phyloP scores from a whole-genome alignment of 805 yeast species.

The Schwanniomyces sp. region DNA sequence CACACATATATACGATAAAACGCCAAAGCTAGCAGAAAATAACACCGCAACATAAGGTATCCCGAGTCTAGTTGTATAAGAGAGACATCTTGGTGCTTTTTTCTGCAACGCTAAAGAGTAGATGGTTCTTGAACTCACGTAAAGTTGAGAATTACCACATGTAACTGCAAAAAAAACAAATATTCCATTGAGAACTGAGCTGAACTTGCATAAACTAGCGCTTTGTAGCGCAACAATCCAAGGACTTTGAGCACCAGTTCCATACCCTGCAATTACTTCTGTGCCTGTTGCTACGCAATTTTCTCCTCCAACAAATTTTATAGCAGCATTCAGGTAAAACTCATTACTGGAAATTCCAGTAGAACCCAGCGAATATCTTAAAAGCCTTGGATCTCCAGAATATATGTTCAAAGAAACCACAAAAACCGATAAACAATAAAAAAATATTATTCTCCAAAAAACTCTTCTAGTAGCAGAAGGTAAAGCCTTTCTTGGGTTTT shows the following conservation, averaged over 20 bases:
- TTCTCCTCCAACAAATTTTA: constrained; percentile 34
- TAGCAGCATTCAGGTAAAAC: constrained; percentile 25
- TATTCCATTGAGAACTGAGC: constrained; percentile 43
- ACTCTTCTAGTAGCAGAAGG: constrained; percentile 77
- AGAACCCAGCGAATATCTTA: constrained; percentile 49
- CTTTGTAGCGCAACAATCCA: constrained; percentile 46
- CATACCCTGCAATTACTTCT: constrained; percentile 29
- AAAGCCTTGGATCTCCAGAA: constrained; percentile 73
- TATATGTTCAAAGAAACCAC: constrained; percentile 71
- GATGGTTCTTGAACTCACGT: constrained; percentile 42
- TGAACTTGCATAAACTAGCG: constrained; percentile 33
- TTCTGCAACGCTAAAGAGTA: constrained; percentile 47
- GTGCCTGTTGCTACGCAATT: constrained; percentile 25
- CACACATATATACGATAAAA: constrained; percentile 61
- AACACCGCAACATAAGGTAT: constrained; percentile 74
- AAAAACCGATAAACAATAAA: constrained; percentile 67
- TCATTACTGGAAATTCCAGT: constrained; percentile 25
- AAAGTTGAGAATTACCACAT: constrained; percentile 46
- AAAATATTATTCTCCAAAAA: constrained; percentile 65
- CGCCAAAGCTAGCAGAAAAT: constrained; percentile 59
- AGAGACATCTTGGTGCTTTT: constrained; percentile 62
- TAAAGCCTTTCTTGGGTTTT: constrained; percentile 72
- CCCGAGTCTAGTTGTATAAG: constrained; percentile 60
- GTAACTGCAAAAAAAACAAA: constrained; percentile 47
- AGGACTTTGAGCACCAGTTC: constrained; percentile 45